These are phyloP conservation scores for Nakazawaea ishiwadae DNA, from an alignment of 805 yeast genomes.

Conservation along the genomic window DNA sequence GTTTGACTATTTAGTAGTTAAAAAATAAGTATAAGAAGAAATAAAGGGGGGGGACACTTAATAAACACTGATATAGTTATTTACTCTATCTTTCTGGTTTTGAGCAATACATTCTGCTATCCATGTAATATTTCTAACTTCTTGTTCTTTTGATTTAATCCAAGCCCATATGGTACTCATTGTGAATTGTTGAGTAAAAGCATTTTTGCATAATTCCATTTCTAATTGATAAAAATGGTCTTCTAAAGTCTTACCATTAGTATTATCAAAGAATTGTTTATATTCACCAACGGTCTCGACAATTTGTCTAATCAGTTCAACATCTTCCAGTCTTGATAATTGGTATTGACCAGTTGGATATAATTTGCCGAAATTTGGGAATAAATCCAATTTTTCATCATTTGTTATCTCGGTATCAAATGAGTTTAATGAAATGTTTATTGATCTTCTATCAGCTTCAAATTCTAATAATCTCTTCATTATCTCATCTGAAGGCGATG, in stretches of 20 bases:
- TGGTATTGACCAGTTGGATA: slow-evolving; percentile 66
- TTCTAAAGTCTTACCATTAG: slow-evolving; percentile 63
- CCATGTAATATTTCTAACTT: slow-evolving; percentile 97
- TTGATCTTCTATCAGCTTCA: slow-evolving; percentile 93
- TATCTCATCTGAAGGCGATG: slow-evolving; percentile 73
- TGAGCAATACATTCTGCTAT: slow-evolving; percentile 99
- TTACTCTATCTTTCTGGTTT: slow-evolving; percentile 91
- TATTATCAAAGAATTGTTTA: slow-evolving; percentile 48
- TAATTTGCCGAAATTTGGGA: slow-evolving; percentile 81
- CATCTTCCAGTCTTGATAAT: slow-evolving; percentile 75
- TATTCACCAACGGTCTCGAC: slow-evolving; percentile 66
- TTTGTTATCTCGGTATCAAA: slow-evolving; percentile 75
- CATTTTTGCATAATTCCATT: slow-evolving; percentile 87
- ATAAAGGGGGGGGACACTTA: slow-evolving; percentile 23
- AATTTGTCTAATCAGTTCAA: slow-evolving; percentile 70
- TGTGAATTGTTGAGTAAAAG: slow-evolving; percentile 95
- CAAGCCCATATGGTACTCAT: slow-evolving; percentile 92
- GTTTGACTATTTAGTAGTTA: too few species aligned
- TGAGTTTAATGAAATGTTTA: slow-evolving; percentile 88
- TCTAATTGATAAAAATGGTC: slow-evolving; percentile 92
- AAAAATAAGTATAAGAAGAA: background rate
- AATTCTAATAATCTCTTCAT: slow-evolving; percentile 76
- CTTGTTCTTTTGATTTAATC: slow-evolving; percentile 95
- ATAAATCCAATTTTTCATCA: slow-evolving; percentile 63
- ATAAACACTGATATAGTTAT: slow-evolving; percentile 84